These are phyloP conservation scores for Xylaria polymorpha DNA, from an alignment of 2,329 filamentous ascomycete genomes.

Conservation along the genomic window DNA sequence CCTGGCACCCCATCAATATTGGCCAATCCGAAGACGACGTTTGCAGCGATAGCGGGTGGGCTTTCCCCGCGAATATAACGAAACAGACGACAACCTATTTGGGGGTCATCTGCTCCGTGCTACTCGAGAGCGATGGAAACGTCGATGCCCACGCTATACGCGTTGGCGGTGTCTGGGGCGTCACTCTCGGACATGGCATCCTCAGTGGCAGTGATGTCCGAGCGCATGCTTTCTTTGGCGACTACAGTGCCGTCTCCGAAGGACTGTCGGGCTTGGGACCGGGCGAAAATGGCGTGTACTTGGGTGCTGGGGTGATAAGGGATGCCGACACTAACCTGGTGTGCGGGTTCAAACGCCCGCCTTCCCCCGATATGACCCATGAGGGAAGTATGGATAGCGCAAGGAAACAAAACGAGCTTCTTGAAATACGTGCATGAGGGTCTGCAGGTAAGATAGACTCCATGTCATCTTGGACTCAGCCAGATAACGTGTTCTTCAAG, in stretches of 20 bases:
- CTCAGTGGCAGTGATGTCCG: constrained; percentile 56
- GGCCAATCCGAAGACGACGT: constrained; percentile 34
- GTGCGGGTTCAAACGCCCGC: constrained; percentile 23
- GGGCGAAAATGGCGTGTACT: constrained; percentile 47
- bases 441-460: neutral
- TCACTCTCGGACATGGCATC: constrained; percentile 69
- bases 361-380: neutral
- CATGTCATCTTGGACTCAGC: neutral
- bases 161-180: constrained; percentile 62
- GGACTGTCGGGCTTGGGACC: constrained; percentile 55
- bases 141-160: constrained; percentile 62
- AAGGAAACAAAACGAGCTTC: neutral
- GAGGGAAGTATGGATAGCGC: neutral
- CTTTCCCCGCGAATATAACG: constrained; percentile 58
- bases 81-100: constrained; percentile 56
- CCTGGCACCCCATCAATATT: constrained; percentile 67
- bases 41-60: constrained; percentile 53
- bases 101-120: constrained; percentile 66
- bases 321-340: constrained; percentile 14
- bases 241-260: constrained; percentile 45
- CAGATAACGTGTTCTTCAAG: neutral
- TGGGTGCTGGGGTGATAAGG: constrained; percentile 19
- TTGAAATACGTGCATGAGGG: neutral
- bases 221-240: constrained; percentile 66
- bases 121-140: constrained; percentile 61